A percentile compares a stretch with the other conserved stretches of the same genome.
Conservation (phyloP, 2,329 filamentous ascomycete genomes). For the Fusarium verrucosum region DNA sequence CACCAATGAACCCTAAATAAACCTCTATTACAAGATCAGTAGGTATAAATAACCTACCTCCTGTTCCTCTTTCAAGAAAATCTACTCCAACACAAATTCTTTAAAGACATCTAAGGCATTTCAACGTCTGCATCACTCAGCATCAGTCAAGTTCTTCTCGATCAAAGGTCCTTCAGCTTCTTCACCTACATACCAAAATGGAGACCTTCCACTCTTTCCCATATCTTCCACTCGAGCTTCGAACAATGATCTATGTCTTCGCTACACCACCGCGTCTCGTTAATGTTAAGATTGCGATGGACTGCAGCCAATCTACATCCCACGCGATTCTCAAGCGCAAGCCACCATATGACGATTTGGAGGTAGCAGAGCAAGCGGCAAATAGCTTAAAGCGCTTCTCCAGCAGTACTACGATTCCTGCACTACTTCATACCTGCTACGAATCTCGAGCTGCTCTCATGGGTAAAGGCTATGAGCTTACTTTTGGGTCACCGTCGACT, state of each 20-base stretch:
- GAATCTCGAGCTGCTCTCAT: background rate
- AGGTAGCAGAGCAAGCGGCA: too few species aligned
- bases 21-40: too few species aligned
- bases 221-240: background rate
- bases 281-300: background rate
- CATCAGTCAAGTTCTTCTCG: background rate
- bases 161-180: background rate
- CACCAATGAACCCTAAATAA: too few species aligned
- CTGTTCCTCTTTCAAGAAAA: too few species aligned
- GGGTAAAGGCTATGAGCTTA: background rate
- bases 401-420: background rate
- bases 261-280: background rate
- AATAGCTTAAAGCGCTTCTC: background rate
- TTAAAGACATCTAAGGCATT: too few species aligned
- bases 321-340: too few species aligned
- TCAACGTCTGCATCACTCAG: too few species aligned
- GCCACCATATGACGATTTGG: too few species aligned
- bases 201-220: background rate
- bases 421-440: background rate
- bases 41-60: too few species aligned
- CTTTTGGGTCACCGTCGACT: background rate
- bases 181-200: background rate
- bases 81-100: too few species aligned
- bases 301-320: background rate
- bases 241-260: background rate